Evolutionary conservation across 352 stramenopile species (phyloP).

Genomic region (Globisporangium spinosum): DNA sequence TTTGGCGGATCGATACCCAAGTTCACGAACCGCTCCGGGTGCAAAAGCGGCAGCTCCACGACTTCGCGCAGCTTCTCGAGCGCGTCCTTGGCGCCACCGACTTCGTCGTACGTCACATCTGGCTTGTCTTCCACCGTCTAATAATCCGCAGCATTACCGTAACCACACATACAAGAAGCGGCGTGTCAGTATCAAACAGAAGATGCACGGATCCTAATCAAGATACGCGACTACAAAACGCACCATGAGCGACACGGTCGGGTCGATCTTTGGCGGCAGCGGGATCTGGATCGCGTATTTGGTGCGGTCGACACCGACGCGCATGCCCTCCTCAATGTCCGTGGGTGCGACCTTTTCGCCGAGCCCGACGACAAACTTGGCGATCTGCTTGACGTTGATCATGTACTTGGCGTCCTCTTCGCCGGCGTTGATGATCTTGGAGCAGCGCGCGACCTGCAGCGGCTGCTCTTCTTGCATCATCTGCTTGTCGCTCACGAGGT

Average conservation of each 20-base stretch:
- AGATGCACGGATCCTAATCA: neutral
- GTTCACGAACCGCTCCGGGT: conserved; percentile 98
- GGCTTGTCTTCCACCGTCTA: conserved; percentile 99
- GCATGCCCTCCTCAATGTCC: conserved; percentile 99
- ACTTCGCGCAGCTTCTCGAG: conserved; percentile 99
- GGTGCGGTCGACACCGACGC: conserved; percentile 96
- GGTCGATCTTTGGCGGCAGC: conserved; percentile 98
- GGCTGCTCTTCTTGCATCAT: conserved; percentile 99
- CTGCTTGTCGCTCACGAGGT: conserved; percentile 99
- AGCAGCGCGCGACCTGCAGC: conserved; percentile 95
- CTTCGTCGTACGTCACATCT: conserved; percentile 99
- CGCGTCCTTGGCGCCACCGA: conserved; percentile 97
- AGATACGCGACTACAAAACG: neutral
- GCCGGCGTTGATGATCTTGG: conserved; percentile 92
- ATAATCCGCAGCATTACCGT: conserved; percentile 22
- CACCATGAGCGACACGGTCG: conserved; percentile 90
- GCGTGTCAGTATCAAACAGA: conserved; percentile 2
- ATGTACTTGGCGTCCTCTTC: conserved; percentile 98
- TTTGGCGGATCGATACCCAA: conserved; percentile 99
- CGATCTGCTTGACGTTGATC: conserved; percentile 99
- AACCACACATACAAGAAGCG: neutral
- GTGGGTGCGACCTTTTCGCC: conserved; percentile 98
- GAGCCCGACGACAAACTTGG: conserved; percentile 99
- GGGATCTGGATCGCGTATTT: conserved; percentile 98
- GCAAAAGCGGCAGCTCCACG: conserved; percentile 96